These are phyloP conservation scores for Straminergon stramineum DNA, from an alignment of 225 moss, liverwort and hornwort species.

Conservation along the genomic window DNA sequence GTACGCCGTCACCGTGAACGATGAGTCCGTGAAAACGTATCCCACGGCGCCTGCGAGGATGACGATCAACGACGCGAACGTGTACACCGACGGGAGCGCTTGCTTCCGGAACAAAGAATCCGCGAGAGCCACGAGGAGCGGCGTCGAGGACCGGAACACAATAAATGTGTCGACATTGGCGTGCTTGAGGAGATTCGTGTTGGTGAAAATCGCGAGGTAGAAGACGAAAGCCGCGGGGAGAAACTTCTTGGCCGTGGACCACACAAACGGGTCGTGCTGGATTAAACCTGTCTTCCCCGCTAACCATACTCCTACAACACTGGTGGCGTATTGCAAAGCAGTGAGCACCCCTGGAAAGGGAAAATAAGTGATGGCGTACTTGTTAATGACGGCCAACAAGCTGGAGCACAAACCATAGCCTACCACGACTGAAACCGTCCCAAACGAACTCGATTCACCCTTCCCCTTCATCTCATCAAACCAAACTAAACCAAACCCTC, in stretches of 20 bases:
- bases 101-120: constrained; percentile 49
- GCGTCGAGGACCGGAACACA: constrained; percentile 55
- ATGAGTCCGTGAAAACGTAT: constrained; percentile 45
- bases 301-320: constrained; percentile 34
- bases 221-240: constrained; percentile 54
- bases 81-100: constrained; percentile 28
- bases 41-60: constrained; percentile 52
- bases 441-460: neutral
- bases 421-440: constrained; percentile 34
- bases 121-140: constrained; percentile 48
- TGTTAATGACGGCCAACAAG: constrained; percentile 53
- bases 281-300: constrained; percentile 24
- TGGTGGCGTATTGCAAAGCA: constrained; percentile 46
- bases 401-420: constrained; percentile 53
- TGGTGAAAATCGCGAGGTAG: constrained; percentile 63
- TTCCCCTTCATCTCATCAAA: constrained; percentile 10
- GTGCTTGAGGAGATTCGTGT: constrained; percentile 55
- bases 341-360: constrained; percentile 52
- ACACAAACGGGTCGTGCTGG: constrained; percentile 33
- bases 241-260: constrained; percentile 35
- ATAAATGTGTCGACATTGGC: constrained; percentile 67
- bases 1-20: constrained; percentile 44
- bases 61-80: constrained; percentile 35
- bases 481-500: neutral
- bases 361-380: constrained; percentile 63